phyloP scores from a whole-genome alignment of 257 asterid genomes.

The Lycium ferocissimum region DNA sequence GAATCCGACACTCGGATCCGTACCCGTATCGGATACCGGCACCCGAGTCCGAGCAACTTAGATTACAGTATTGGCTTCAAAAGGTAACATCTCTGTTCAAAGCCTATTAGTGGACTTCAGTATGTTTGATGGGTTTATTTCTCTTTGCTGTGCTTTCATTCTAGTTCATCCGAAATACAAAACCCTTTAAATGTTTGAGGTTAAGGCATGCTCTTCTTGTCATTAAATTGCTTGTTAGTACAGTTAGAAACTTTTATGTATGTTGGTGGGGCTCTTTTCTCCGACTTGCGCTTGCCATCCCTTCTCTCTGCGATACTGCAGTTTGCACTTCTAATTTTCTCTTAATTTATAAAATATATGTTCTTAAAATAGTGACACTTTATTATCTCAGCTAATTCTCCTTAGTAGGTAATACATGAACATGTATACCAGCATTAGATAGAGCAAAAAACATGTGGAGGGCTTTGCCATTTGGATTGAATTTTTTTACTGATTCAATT shows the following conservation, averaged over 20 bases:
- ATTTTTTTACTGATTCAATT: neutral
- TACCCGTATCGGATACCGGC: too few relatives aligned
- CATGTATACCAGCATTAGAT: neutral
- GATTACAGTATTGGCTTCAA: neutral
- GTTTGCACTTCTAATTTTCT: constrained; percentile 1
- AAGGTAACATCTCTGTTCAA: neutral
- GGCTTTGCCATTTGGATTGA: neutral
- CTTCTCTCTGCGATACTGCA: neutral
- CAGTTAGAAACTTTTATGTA: neutral
- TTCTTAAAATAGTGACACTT: neutral
- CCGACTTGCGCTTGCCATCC: neutral
- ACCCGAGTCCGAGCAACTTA: too few relatives aligned
- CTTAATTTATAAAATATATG: neutral
- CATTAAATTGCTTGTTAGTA: neutral
- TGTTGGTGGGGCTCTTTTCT: constrained; percentile 6
- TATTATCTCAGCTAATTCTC: neutral
- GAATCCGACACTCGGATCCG: too few relatives aligned
- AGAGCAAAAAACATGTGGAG: neutral
- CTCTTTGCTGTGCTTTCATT: neutral
- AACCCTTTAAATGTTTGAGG: neutral
- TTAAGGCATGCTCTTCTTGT: constrained; percentile 22
- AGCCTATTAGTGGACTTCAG: neutral
- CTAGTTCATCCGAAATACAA: neutral
- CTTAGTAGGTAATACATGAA: neutral
- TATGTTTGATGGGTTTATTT: constrained; percentile 2